Percentiles rank a stretch among this genome's conserved stretches.
phyloP scores from a whole-genome alignment of 805 yeast genomes.

The Myxozyma mucilagina region DNA sequence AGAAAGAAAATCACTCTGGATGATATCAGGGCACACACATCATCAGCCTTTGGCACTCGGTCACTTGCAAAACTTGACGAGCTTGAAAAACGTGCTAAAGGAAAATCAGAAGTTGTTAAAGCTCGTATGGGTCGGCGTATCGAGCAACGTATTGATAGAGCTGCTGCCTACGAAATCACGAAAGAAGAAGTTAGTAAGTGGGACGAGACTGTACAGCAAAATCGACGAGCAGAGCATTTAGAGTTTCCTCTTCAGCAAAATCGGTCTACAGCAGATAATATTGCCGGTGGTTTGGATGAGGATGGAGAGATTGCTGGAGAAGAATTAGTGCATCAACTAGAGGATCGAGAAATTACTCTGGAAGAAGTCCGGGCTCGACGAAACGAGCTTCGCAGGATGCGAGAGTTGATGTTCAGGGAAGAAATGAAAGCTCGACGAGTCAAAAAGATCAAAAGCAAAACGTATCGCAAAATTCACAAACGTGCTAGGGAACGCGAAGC shows the following conservation, averaged over 20 bases:
- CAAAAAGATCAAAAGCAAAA: conserved; percentile 91
- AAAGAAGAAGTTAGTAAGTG: conserved; percentile 85
- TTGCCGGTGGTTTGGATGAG: conserved; percentile 9
- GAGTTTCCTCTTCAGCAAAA: conserved; percentile 64
- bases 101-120: conserved; percentile 52
- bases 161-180: conserved; percentile 86
- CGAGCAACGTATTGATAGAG: conserved; percentile 80
- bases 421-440: conserved; percentile 87
- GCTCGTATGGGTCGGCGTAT: conserved; percentile 85
- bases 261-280: conserved; percentile 28
- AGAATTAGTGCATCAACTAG: conserved; percentile 66
- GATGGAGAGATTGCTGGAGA: conserved; percentile 46
- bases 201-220: conserved; percentile 77
- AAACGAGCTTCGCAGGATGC: conserved; percentile 81
- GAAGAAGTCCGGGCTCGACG: conserved; percentile 79
- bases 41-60: conserved; percentile 54
- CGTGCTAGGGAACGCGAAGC: conserved; percentile 73
- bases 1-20: conserved; percentile 46
- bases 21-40: conserved; percentile 65
- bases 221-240: conserved; percentile 81
- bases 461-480: conserved; percentile 81
- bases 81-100: conserved; percentile 32
- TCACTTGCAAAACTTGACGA: conserved; percentile 51
- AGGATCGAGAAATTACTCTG: conserved; percentile 73
- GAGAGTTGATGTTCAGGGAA: conserved; percentile 95